phyloP scores from a whole-genome alignment of 2,329 filamentous ascomycete species.

The Aureobasidium sp. region DNA sequence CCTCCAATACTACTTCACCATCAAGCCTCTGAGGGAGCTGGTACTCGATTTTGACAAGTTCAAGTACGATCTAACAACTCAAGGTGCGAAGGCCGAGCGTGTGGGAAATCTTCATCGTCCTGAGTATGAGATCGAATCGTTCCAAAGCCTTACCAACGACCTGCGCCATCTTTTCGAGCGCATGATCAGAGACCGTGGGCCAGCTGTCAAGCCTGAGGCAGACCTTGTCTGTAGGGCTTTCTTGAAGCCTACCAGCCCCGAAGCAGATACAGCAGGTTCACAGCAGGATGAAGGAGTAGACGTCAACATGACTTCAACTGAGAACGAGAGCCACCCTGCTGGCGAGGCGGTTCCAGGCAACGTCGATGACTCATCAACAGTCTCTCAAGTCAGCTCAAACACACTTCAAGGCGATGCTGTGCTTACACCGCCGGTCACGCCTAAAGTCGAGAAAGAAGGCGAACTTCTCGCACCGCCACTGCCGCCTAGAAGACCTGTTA shows the following conservation, averaged over 20 bases:
- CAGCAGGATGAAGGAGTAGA: background rate
- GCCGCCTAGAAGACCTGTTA: conserved; percentile 42
- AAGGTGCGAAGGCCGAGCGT: conserved; percentile 54
- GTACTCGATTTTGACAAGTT: conserved; percentile 66
- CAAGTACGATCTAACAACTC: conserved; percentile 57
- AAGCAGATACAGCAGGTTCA: background rate
- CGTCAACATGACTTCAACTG: conserved; percentile 5
- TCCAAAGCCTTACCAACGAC: conserved; percentile 27
- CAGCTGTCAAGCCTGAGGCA: conserved; percentile 25
- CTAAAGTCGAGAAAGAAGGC: conserved; percentile 28
- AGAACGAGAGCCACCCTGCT: background rate
- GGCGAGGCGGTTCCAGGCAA: conserved; percentile 19
- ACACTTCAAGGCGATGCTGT: conserved; percentile 14
- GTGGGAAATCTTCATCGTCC: conserved; percentile 64
- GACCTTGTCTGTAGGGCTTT: conserved; percentile 29
- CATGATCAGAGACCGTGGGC: conserved; percentile 26
- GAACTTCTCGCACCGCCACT: conserved; percentile 42
- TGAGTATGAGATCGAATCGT: conserved; percentile 25
- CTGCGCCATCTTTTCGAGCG: conserved; percentile 27
- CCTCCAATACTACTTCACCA: conserved; percentile 87
- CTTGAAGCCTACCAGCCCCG: conserved; percentile 14
- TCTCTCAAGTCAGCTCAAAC: conserved; percentile 1
- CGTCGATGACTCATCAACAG: conserved; percentile 1
- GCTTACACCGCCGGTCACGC: conserved; percentile 24
- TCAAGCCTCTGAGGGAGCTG: conserved; percentile 70